Percentiles rank a stretch among this genome's conserved stretches.
These are phyloP conservation scores for Kluyveromyces sp. DNA, from an alignment of 1,139 yeast species.

Conservation along the genomic window DNA sequence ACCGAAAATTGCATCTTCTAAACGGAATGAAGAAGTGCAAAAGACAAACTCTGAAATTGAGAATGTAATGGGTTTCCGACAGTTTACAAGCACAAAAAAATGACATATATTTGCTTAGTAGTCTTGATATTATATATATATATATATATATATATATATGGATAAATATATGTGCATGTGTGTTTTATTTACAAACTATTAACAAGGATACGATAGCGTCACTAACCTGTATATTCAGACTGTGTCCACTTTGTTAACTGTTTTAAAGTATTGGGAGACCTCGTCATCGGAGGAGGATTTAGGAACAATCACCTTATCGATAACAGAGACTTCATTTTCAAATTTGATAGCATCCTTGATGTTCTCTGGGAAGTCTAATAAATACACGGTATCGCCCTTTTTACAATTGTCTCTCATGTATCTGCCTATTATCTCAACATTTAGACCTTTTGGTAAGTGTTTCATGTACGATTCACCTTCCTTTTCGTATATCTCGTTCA, in stretches of 20 bases:
- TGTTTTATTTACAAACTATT: background rate
- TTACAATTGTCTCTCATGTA: constrained; percentile 37
- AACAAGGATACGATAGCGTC: too few relatives aligned
- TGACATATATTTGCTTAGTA: constrained; percentile 6
- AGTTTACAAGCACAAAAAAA: constrained; percentile 36
- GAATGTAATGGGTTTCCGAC: constrained; percentile 53
- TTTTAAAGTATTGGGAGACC: constrained; percentile 49
- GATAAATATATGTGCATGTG: background rate
- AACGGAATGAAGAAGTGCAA: background rate
- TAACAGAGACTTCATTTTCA: constrained; percentile 34
- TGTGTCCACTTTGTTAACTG: constrained; percentile 42
- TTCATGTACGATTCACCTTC: constrained; percentile 23
- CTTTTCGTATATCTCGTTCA: constrained; percentile 28
- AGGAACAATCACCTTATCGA: constrained; percentile 33
- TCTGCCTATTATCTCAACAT: constrained; percentile 48
- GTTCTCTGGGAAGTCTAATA: constrained; percentile 49
- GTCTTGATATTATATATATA: background rate
- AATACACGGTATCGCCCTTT: constrained; percentile 38
- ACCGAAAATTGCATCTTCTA: constrained; percentile 13
- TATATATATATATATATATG: background rate
- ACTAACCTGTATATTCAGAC: constrained; percentile 1
- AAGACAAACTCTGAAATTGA: constrained; percentile 31
- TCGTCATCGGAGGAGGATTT: constrained; percentile 31
- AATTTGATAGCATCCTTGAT: constrained; percentile 54
- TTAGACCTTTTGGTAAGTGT: constrained; percentile 48